Evolutionary conservation across 495 filamentous ascomycete genomes (phyloP).

Genomic region (Penicillium dipodomyicola): DNA sequence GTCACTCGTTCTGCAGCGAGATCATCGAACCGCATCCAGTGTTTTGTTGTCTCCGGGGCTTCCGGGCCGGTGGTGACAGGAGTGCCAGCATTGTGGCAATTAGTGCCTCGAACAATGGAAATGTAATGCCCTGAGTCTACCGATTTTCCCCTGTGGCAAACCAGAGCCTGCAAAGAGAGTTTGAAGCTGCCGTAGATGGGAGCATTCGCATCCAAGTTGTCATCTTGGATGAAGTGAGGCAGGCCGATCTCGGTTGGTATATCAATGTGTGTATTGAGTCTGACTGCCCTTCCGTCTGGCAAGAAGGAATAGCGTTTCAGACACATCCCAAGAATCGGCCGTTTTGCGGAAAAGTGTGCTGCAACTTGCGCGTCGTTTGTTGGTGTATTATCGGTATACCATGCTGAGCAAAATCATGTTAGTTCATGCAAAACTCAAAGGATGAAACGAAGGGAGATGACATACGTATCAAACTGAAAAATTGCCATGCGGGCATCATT

Average conservation of each 20-base stretch:
- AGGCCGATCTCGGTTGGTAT: conserved; percentile 86
- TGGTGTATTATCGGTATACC: conserved; percentile 69
- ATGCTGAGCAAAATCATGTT: conserved; percentile 45
- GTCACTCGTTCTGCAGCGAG: conserved; percentile 67
- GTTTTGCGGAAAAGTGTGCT: conserved; percentile 66
- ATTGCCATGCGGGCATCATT: conserved; percentile 96
- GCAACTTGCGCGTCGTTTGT: conserved; percentile 67
- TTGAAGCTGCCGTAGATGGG: conserved; percentile 81
- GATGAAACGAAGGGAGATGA: neutral
- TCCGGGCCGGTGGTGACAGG: conserved; percentile 45
- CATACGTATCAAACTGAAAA: conserved; percentile 82
- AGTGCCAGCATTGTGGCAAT: conserved; percentile 37
- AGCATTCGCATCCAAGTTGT: conserved; percentile 60
- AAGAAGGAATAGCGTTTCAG: conserved; percentile 85
- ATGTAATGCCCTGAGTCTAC: conserved; percentile 94
- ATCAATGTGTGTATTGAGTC: conserved; percentile 79
- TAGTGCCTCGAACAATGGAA: conserved; percentile 68
- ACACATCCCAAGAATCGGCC: conserved; percentile 87
- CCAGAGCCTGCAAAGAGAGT: conserved; percentile 79
- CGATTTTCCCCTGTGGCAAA: conserved; percentile 87
- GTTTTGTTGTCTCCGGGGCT: conserved; percentile 54
- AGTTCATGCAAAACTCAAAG: conserved; percentile 24
- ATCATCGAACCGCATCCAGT: conserved; percentile 92
- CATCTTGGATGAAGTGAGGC: conserved; percentile 86
- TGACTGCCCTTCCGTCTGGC: conserved; percentile 61